Base-by-base conservation (phyloP, 1,284 basidiomycete genomes). In the Caloboletus inedulis region DNA sequence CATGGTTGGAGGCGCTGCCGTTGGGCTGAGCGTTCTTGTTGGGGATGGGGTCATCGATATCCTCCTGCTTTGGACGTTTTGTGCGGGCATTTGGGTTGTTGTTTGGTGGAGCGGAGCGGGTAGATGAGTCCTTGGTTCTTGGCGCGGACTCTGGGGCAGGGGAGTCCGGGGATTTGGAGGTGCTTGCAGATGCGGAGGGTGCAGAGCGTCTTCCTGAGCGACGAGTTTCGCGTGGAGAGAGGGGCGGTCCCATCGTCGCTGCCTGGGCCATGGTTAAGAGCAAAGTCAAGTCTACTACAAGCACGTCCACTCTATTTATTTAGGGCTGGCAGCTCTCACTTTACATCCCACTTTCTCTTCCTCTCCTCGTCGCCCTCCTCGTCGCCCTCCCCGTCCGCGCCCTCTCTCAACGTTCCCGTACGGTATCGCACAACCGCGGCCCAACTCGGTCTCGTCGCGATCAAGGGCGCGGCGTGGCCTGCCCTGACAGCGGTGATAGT, bases 161-260 rank as follows among this genome's bases (percentile, higher is more conserved):
- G n/a, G 87, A 88, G 69, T 87, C 84, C 61, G 87, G 85, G 35
- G 88, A 89, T 70, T 87, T 87, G 43, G 84, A 85, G 54, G 79
- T 75, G 66, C 79, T 83, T 31, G 82, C 78, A 12, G 85, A 85
- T 29, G 76, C 73, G 46, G 85, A 84, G 52, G 81, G 83, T 16
- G 75, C 79, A 57, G 85, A 84, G 49, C 86, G 86, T 59, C 87
- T 76, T 36, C 84, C 84, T 59, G 87, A 89, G 59, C 87, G 84
- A 60, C 87, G 77, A 49, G 85, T 84, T 71, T 89, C 87, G 63
- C 84, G 76, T 25, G 85, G 86, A 54, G 85, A 86, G 47, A 83
- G 77, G n/a, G 85, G 85, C 23, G 86, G 85, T 51, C 84, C 85
- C 87, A 89, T 89, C 46, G 75, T 65, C 45, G 74, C 74, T 46